Evolutionary conservation across 2,329 filamentous ascomycete species (phyloP).

Genomic region (Colletotrichum cuscutae): DNA sequence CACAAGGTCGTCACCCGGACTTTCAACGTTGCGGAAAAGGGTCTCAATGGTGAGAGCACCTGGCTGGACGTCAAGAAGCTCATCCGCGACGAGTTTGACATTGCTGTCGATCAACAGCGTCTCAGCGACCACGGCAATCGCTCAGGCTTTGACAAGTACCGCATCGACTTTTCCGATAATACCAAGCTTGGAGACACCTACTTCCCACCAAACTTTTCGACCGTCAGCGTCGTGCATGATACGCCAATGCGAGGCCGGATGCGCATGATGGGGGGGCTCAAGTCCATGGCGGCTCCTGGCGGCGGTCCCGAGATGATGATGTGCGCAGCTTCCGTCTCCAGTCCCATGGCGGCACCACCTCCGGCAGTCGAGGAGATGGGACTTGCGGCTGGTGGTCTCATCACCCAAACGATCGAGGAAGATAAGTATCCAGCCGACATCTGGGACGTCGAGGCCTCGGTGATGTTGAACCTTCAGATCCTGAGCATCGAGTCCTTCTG

Average conservation of each 20-base stretch:
- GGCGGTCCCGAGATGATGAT: not conserved
- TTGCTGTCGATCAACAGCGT: conserved; percentile 15
- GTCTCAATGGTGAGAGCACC: conserved; percentile 27
- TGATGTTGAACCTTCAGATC: conserved; percentile 51
- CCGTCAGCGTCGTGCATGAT: conserved; percentile 1
- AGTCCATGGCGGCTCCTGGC: not conserved
- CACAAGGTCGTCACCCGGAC: conserved; percentile 30
- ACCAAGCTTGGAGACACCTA: conserved; percentile 32
- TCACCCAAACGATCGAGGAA: conserved; percentile 49
- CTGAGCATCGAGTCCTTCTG: conserved; percentile 48
- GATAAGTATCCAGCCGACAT: conserved; percentile 40
- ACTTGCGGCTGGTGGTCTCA: conserved; percentile 51
- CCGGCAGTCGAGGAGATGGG: conserved; percentile 43
- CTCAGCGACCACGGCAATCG: not conserved
- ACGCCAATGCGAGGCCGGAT: not conserved
- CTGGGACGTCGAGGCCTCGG: conserved; percentile 44
- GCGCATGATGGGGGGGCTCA: not conserved
- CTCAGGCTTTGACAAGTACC: not conserved
- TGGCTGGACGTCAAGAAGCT: conserved; percentile 34
- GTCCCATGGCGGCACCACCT: not conserved
- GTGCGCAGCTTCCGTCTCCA: not conserved
- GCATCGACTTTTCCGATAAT: conserved; percentile 7
- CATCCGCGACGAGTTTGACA: conserved; percentile 27
- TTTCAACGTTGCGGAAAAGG: conserved; percentile 24
- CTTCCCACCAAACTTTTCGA: conserved; percentile 30